Evolutionary conservation across 2,329 filamentous ascomycete genomes (phyloP).

Genomic region (Paecilomyces fulvus): DNA sequence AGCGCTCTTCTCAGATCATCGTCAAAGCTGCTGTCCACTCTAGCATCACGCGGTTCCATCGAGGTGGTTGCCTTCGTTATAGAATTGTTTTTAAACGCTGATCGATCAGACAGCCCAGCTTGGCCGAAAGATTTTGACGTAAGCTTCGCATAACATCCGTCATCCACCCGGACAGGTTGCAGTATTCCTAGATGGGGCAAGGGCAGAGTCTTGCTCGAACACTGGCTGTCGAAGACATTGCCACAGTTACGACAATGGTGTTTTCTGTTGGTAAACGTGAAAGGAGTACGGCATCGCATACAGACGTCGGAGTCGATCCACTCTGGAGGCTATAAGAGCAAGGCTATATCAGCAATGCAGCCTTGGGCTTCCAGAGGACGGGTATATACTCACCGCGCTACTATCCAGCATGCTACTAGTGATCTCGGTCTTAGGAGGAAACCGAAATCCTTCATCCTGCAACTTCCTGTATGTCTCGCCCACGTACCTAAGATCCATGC

Average conservation of each 20-base stretch:
- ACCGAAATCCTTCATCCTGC: constrained; percentile 77
- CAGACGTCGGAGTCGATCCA: constrained; percentile 98
- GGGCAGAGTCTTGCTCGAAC: constrained; percentile 79
- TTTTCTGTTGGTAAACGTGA: constrained; percentile 96
- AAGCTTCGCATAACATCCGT: constrained; percentile 86
- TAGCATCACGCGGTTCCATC: constrained; percentile 85
- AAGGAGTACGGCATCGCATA: constrained; percentile 91
- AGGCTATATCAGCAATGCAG: background rate
- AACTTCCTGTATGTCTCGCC: constrained; percentile 76
- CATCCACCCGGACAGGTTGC: constrained; percentile 86
- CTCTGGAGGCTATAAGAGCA: constrained; percentile 65
- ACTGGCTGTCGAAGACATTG: constrained; percentile 93
- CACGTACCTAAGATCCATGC: constrained; percentile 76
- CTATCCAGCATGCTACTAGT: constrained; percentile 98
- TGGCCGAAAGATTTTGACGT: constrained; percentile 57
- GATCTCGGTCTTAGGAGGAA: constrained; percentile 77
- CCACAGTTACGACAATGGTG: constrained; percentile 98
- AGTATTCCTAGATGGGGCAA: constrained; percentile 88
- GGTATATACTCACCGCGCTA: constrained; percentile 62
- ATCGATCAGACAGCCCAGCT: constrained; percentile 32
- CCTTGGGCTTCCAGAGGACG: background rate
- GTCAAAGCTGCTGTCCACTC: constrained; percentile 85
- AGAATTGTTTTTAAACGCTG: constrained; percentile 38
- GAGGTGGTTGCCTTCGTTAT: constrained; percentile 59
- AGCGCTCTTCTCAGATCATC: constrained; percentile 89